Base-by-base conservation (phyloP, 2,329 filamentous ascomycete genomes). In the Trichoderma sp. region DNA sequence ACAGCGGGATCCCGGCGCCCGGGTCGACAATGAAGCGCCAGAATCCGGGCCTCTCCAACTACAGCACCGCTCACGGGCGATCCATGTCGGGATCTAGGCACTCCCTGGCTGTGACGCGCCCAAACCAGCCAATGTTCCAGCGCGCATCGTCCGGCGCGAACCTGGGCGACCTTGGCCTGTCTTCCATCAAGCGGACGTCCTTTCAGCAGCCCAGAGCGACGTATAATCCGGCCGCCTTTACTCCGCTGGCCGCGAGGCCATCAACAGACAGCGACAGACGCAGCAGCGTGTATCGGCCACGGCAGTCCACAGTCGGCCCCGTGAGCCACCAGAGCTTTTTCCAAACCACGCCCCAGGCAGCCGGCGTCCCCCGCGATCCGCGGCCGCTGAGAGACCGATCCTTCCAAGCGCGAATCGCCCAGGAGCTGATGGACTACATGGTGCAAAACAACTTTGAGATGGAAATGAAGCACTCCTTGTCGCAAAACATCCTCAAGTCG, bases 381-480 rank as follows among this genome's bases (percentile, higher is more conserved):
- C 88, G 96, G 67, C 92, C 94, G 15, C 82, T 98, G 64, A 92
- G 90, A 75, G 93, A 98, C 76, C 85, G 92, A 42, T 85, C 86
- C 25, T 97, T 91, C 73, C 92, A 96, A 76, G 85, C 88, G 34
- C 88, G 90, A 67, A 94, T 99, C 78, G 92, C 91, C 8, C 91
- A 95, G 73, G 94, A 99, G 75, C 81, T 99, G 66, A 82, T 97
- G 72, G 95, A 99, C 72, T 99, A 97, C 76, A 86, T 99, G 76
- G 90, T 92, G 0, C 90, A 94, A 67, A 90, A 97, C 78, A 97
- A 97, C 76, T 99, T 98, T 75, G 95, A 99, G 79, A 89, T 97
- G 86, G 94, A 98, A 73, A 97, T 96, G 90, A 97, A 97, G 80
- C 92, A 98, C 78, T 90, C 89, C 1, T 83, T 99, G n/a, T 92